Base-by-base conservation (phyloP, 495 filamentous ascomycete species). In the Durotheca rogersii region DNA sequence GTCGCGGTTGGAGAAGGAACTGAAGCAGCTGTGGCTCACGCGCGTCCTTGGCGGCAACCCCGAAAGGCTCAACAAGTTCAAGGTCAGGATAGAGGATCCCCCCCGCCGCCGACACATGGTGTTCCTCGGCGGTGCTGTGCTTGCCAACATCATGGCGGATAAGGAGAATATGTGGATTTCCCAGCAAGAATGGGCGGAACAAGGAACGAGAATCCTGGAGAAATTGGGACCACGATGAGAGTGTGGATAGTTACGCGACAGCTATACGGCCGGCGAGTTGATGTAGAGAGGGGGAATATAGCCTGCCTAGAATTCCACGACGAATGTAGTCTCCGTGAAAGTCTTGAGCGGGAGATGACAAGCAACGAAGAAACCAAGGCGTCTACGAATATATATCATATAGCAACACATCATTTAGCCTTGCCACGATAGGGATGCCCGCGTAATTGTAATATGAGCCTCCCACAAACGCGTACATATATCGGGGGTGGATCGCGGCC, bases 151-250 rank as follows among this genome's bases (percentile, higher is more conserved):
- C 73, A 97, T 98, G 85, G 90, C 93, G 39, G 90, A 97, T 68
- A 95, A 95, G 72, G 88, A 96, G 62, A 85, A 86, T 67, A 98
- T 98, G 93, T 98, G 93, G 93, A 92, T 98, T 42, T 84, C 86
- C 39, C 95, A 95, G 75, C 78, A 86, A 63, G 94, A 98, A 71
- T 98, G 94, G 94, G 76, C 90, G 62, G 93, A 98, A 74, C 85
- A 95, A 69, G 93, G 93, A 12, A 64, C 85, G n/a, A 78, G 87
- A 35, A 84, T 84, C 40, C 72, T 98, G 63, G 88, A 89, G 69
- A 98, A 96, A 75, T 79, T 98, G 46, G 93, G 93, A 1, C 86
- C 88, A 29, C 84, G 91, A 71, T 81, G n/a, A 76, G 50, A 59
- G 18, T 9, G n/a, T 40, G 15, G 12, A 37, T 10, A 25, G 14